A percentile compares a stretch with the other conserved stretches of the same genome.
These are phyloP conservation scores for Annulohypoxylon stygium DNA, from an alignment of 495 filamentous ascomycete genomes.

Conservation along the genomic window DNA sequence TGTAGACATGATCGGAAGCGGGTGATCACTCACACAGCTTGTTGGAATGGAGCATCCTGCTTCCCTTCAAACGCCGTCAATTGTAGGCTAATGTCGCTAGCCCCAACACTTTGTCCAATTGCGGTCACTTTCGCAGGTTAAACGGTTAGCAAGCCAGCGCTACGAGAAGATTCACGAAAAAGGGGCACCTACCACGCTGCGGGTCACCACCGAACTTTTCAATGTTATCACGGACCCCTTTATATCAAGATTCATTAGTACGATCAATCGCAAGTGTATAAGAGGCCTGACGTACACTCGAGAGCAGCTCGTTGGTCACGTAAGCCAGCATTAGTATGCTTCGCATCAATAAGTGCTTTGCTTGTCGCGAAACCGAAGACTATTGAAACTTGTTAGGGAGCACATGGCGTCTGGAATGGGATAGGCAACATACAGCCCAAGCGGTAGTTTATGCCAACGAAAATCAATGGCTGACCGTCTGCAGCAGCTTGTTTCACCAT, in stretches of 20 bases:
- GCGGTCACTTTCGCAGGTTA: constrained; percentile 12
- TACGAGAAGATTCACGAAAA: background rate
- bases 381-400: background rate
- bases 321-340: constrained; percentile 24
- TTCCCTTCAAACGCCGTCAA: constrained; percentile 11
- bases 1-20: background rate
- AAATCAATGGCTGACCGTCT: constrained; percentile 22
- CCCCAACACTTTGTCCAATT: constrained; percentile 25
- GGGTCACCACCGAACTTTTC: constrained; percentile 25
- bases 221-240: constrained; percentile 24
- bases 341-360: constrained; percentile 4
- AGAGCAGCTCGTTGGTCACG: constrained; percentile 22
- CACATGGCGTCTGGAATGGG: background rate
- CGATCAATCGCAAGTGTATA: background rate
- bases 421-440: constrained; percentile 9
- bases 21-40: constrained; percentile 12
- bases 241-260: background rate
- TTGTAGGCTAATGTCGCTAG: constrained; percentile 15
- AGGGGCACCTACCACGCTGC: constrained; percentile 4
- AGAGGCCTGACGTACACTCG: constrained; percentile 6
- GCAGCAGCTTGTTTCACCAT: constrained; percentile 14
- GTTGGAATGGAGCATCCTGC: constrained; percentile 19
- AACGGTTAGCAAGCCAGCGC: background rate
- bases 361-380: constrained; percentile 20
- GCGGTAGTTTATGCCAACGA: constrained; percentile 16